A percentile compares a stretch with the other conserved stretches of the same genome.
These are phyloP conservation scores for Vanilla planifolia DNA, from an alignment of 106 monocot species.

Conservation along the genomic window DNA sequence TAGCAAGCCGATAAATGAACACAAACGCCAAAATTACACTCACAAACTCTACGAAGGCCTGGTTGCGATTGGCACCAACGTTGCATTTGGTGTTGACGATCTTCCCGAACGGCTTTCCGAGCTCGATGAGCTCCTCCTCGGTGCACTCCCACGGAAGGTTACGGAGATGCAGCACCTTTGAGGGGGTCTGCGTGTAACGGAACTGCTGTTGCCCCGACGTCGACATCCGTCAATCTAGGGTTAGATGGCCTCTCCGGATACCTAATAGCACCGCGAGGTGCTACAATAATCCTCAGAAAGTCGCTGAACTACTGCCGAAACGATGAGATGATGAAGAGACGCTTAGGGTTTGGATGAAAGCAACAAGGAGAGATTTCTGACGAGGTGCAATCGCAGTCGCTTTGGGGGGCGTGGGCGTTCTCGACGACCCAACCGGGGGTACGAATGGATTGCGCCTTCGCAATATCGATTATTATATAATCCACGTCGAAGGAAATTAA, in stretches of 20 bases:
- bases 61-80: constrained; percentile 89
- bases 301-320: neutral
- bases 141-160: constrained; percentile 93
- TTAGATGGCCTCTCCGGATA: neutral
- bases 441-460: no score
- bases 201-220: constrained; percentile 67
- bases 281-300: neutral
- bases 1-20: no score
- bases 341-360: neutral
- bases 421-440: no score
- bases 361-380: no score
- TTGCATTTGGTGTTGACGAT: constrained; percentile 92
- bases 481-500: no score
- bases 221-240: constrained; percentile 23
- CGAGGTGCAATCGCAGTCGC: no score
- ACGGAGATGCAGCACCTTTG: constrained; percentile 86
- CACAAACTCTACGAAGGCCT: constrained; percentile 92
- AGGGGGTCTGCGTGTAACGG: constrained; percentile 90
- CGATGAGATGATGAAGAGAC: neutral
- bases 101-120: constrained; percentile 84
- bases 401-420: no score
- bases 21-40: no score
- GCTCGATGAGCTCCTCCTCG: constrained; percentile 84
- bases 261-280: no score
- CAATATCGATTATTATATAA: no score